A percentile compares a stretch with the other conserved stretches of the same genome.
phyloP scores from a whole-genome alignment of 208 protist genomes.

The Novymonas esmeraldas region DNA sequence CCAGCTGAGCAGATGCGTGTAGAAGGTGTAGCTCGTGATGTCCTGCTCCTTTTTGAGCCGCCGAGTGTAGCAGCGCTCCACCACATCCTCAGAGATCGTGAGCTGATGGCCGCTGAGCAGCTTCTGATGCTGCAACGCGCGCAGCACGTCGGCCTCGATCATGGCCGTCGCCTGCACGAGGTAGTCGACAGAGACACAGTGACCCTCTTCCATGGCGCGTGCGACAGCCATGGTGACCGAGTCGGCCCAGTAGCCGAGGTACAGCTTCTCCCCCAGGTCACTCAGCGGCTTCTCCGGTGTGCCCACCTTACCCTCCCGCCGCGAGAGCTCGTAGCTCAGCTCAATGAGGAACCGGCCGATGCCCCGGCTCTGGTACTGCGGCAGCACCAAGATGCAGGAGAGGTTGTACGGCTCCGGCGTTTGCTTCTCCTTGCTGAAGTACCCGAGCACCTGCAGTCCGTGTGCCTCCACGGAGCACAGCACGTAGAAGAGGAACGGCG shows the following conservation, averaged over 20 bases:
- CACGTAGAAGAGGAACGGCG: conserved; percentile 99
- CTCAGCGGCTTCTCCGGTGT: conserved; percentile 99
- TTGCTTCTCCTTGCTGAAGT: conserved; percentile 99
- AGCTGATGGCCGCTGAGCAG: conserved; percentile 67
- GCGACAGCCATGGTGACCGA: conserved; percentile 83
- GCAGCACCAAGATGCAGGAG: conserved; percentile 99
- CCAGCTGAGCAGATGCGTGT: conserved; percentile 88
- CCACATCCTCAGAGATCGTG: conserved; percentile 78
- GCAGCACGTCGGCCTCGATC: conserved; percentile 73
- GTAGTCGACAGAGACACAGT: conserved; percentile 79
- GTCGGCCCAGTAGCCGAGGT: conserved; percentile 94
- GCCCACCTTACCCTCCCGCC: conserved; percentile 95
- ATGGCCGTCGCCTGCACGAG: conserved; percentile 84
- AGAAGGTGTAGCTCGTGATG: conserved; percentile 82
- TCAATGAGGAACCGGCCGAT: conserved; percentile 99
- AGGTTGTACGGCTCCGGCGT: conserved; percentile 98
- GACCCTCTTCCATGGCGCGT: conserved; percentile 76
- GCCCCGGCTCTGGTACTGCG: conserved; percentile 95
- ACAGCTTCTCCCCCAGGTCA: conserved; percentile 97
- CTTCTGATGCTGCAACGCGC: conserved; percentile 71
- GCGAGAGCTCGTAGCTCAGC: conserved; percentile 98
- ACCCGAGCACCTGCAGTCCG: conserved; percentile 97
- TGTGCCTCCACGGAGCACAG: conserved; percentile 93
- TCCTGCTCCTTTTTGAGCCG: conserved; percentile 73
- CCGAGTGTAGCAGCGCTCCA: conserved; percentile 77